Evolutionary conservation across 257 asterid genomes (phyloP), one percentile per base, ranked within the genome.

Genomic region (Solanum chiquidenum): DNA sequence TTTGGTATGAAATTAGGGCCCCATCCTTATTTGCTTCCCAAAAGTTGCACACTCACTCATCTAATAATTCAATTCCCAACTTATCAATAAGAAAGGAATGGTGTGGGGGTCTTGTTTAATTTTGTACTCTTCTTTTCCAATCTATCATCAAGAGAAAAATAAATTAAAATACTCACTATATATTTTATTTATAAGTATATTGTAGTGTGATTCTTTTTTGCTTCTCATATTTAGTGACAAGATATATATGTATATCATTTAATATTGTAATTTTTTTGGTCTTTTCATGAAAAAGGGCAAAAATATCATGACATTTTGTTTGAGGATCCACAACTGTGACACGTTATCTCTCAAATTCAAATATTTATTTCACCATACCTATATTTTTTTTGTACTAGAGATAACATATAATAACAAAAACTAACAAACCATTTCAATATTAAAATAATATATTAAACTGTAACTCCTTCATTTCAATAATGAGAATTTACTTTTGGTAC

Each of bases 11-110:
- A 86, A 58, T 84, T 44, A 75, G 80, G 92, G 94, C 60, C 89
- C 93, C 92, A 84, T 88, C 88, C 92, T 77, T 88, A 88, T 90
- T 86, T 92, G 94, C 94, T 87, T 91, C 92, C 93, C 89, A 89
- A 90, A 89, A 90, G 92, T 87, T 88, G 92, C 94, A 89, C 92
- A 92, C 88, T 90, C 69, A 42, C 73, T 86, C 91, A 88, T 83
- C 92, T 82, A 87, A 86, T 87, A 88, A 88, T 88, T 87, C 88
- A 89, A 76, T 75, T 42, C 85, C 83, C 90, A 86, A 89, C 90
- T 90, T 35, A 87, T 85, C 83, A 83, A 86, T 33, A 84, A 72
- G 83, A 86, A 6, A 46, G 62, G 85, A 18, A 49, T 46, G 25
- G 86, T 55, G 86, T 84, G 37, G 90, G 83, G 90, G 20, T 49